phyloP scores from a whole-genome alignment of 495 filamentous ascomycete species.

The Evansstolkia leycettana region DNA sequence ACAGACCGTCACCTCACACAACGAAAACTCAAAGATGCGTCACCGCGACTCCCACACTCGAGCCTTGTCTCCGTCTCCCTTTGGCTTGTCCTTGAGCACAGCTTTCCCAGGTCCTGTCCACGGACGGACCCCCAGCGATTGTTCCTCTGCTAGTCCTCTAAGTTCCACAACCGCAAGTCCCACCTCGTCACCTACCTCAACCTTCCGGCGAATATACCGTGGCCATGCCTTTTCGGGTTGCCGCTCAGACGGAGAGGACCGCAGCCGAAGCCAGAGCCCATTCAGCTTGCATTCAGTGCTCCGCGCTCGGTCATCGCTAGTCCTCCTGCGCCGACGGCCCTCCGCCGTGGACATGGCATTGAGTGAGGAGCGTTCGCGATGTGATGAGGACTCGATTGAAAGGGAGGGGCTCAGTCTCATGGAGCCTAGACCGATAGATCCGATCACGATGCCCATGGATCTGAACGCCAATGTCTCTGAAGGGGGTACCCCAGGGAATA shows the following conservation, averaged over 20 bases:
- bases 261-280: constrained; percentile 16
- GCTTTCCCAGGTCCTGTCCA: constrained; percentile 8
- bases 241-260: constrained; percentile 1
- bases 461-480: constrained; percentile 8
- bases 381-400: constrained; percentile 24
- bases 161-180: constrained; percentile 15
- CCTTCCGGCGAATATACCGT: constrained; percentile 12
- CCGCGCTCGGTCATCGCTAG: constrained; percentile 22
- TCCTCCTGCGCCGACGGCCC: constrained; percentile 26
- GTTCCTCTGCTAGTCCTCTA: constrained; percentile 10
- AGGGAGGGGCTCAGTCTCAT: constrained; percentile 30
- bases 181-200: constrained; percentile 18
- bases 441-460: constrained; percentile 12
- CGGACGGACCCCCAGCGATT: constrained; percentile 7
- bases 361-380: constrained; percentile 28
- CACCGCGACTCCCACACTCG: not conserved
- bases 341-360: constrained; percentile 32
- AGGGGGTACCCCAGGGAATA: constrained; percentile 1
- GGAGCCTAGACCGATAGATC: constrained; percentile 32
- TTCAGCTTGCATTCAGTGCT: constrained; percentile 20
- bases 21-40: too few relatives aligned
- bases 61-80: constrained; percentile 5
- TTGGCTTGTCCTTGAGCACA: constrained; percentile 8
- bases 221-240: constrained; percentile 6
- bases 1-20: too few relatives aligned